Base-by-base conservation (phyloP, 2,329 filamentous ascomycete species). In the Blastomyces gilchristii region DNA sequence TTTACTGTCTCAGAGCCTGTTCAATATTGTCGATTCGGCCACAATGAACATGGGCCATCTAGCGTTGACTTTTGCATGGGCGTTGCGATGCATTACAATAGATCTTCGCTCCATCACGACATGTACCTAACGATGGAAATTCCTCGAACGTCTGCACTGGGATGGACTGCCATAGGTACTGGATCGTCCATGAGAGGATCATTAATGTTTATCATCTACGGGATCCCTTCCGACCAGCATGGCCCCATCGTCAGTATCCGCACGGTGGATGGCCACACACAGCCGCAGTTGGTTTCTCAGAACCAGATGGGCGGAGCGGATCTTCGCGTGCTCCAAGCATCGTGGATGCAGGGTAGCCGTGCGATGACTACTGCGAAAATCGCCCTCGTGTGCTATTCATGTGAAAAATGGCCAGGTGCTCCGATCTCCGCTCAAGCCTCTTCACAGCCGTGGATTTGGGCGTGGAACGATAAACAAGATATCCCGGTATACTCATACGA, bases 381-480 rank as follows among this genome's bases (percentile, higher is more conserved):
- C 45, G 37, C 56, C 11, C 6, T 58, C 11, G 56, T 58, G n/a
- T 58, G 56, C 12, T 28, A 43, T 25, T 58, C 56, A 14, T 58
- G 56, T 28, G 56, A 58, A 45, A 58, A 58, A 25, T 58, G 56
- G 56, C 56, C 56, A 16, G 56, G 56, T 18, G 22, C 56, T 14
- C n/a, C 39, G 4, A 43, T 58, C 37, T 58, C 56, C 18, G 56
- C 56, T 25, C 39, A 41, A 41, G 56, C 56, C 6, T 16, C 56
- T 28, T 58, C 56, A 0, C 56, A 58, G 25, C 56, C 56, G 7
- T 58, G 56, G 56, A 58, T 58, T 25, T 58, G 56, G 56, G 56
- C 56, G n/a, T 58, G 56, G 56, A 58, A 58, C n/a, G 56, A 58
- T 58, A 58, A 58, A 1, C 56, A 58, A 58, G 37, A 58, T n/a